These are phyloP conservation scores for Cucumis variabilis DNA, from an alignment of 331 rosid genomes.

Conservation along the genomic window DNA sequence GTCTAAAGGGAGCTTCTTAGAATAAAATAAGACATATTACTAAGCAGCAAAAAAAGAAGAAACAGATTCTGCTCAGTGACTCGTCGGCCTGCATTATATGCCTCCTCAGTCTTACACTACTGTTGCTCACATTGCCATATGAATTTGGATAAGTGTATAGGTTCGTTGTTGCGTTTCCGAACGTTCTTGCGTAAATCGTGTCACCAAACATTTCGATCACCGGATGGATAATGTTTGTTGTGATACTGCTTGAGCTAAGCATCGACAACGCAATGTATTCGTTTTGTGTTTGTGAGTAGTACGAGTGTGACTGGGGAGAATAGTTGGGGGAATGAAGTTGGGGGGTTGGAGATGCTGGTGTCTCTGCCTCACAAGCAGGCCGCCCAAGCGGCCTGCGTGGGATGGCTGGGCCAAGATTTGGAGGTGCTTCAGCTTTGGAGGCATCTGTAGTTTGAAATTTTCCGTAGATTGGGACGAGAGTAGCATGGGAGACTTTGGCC, in stretches of 20 bases:
- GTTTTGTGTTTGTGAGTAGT: neutral
- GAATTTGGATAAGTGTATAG: conserved; percentile 39
- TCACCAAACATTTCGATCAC: conserved; percentile 44
- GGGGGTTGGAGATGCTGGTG: conserved; percentile 37
- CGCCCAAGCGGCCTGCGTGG: conserved; percentile 75
- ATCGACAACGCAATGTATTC: conserved; percentile 39
- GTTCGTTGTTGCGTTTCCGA: conserved; percentile 31
- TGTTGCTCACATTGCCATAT: conserved; percentile 28
- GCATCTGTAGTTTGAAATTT: conserved; percentile 53
- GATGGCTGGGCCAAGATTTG: conserved; percentile 47
- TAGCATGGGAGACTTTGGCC: conserved; percentile 66
- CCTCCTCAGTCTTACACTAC: conserved; percentile 48
- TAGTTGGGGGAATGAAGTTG: conserved; percentile 46
- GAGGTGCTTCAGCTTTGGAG: conserved; percentile 46
- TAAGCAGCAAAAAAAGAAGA: conserved; percentile 75
- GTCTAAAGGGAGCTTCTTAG: conserved; percentile 29
- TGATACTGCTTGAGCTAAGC: conserved; percentile 46
- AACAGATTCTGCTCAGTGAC: conserved; percentile 65
- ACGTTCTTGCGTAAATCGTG: conserved; percentile 34
- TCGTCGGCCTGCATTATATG: conserved; percentile 52
- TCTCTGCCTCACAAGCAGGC: conserved; percentile 44
- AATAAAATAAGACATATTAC: conserved; percentile 74
- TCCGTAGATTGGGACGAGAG: conserved; percentile 83
- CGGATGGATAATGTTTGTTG: conserved; percentile 49
- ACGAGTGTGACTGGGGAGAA: conserved; percentile 34